phyloP scores from a whole-genome alignment of 495 filamentous ascomycete species.

The Penicillium tannophilum region DNA sequence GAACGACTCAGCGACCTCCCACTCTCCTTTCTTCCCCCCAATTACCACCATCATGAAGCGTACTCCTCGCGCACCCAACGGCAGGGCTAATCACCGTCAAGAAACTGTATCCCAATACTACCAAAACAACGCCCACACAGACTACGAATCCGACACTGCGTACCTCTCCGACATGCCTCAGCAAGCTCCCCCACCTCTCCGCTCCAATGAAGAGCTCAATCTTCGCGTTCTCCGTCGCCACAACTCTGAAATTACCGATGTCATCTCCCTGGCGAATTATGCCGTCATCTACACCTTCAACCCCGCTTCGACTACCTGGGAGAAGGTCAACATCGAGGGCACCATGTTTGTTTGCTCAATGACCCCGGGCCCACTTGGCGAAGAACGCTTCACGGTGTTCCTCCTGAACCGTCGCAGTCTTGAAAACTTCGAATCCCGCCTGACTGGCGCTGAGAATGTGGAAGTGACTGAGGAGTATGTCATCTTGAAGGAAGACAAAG shows the following conservation, averaged over 20 bases:
- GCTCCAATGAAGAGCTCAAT: slow-evolving; percentile 80
- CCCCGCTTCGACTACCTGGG: slow-evolving; percentile 63
- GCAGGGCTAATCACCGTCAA: too few relatives aligned
- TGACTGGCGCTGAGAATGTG: slow-evolving; percentile 55
- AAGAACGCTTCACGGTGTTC: slow-evolving; percentile 59
- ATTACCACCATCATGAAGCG: too few relatives aligned
- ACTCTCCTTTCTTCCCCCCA: background rate
- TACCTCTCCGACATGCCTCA: slow-evolving; percentile 43
- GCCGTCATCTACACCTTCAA: slow-evolving; percentile 78
- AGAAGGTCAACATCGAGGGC: slow-evolving; percentile 76
- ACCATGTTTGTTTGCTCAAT: slow-evolving; percentile 79
- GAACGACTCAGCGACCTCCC: background rate
- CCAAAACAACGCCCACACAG: slow-evolving; percentile 38
- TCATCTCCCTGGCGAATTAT: slow-evolving; percentile 76
- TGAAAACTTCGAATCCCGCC: slow-evolving; percentile 57
- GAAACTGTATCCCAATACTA: slow-evolving; percentile 9
- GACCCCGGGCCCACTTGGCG: slow-evolving; percentile 40
- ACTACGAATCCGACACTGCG: slow-evolving; percentile 66
- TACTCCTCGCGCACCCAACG: too few relatives aligned
- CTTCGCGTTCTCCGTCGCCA: slow-evolving; percentile 76
- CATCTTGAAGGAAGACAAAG: slow-evolving; percentile 52
- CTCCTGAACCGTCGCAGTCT: slow-evolving; percentile 63
- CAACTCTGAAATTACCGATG: slow-evolving; percentile 63
- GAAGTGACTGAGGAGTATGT: slow-evolving; percentile 64
- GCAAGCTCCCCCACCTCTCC: slow-evolving; percentile 48